These are phyloP conservation scores for Periconia sp. DNA, from an alignment of 2,329 filamentous ascomycete genomes.

Conservation along the genomic window DNA sequence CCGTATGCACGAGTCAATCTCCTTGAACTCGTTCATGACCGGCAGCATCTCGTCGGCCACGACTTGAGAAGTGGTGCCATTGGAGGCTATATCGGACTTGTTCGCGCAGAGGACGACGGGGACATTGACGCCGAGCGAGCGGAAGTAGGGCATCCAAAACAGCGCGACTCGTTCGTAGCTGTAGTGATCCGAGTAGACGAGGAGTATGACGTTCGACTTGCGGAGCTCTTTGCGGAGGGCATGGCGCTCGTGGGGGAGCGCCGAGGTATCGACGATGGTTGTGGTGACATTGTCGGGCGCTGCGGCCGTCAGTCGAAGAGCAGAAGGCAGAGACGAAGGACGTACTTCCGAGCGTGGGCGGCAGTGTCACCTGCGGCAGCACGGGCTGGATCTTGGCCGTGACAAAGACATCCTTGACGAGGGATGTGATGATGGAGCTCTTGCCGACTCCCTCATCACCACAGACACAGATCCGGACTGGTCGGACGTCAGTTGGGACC, in stretches of 20 bases:
- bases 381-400: slow-evolving; percentile 94
- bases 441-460: slow-evolving; percentile 78
- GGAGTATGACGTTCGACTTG: slow-evolving; percentile 94
- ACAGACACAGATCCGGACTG: slow-evolving; percentile 92
- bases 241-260: slow-evolving; percentile 89
- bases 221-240: slow-evolving; percentile 92
- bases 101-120: slow-evolving; percentile 96
- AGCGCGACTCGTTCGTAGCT: slow-evolving; percentile 96
- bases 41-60: slow-evolving; percentile 97
- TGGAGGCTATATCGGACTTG: slow-evolving; percentile 86
- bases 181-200: slow-evolving; percentile 98
- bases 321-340: no score
- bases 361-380: slow-evolving; percentile 92
- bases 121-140: slow-evolving; percentile 96
- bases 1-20: slow-evolving; percentile 97
- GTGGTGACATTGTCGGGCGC: slow-evolving; percentile 96
- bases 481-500: slow-evolving; percentile 1
- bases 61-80: slow-evolving; percentile 79
- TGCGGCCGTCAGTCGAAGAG: no score
- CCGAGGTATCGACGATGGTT: slow-evolving; percentile 96
- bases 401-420: slow-evolving; percentile 97
- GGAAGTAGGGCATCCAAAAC: slow-evolving; percentile 99
- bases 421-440: slow-evolving; percentile 76
- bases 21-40: slow-evolving; percentile 97
- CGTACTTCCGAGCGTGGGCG: slow-evolving; percentile 89